A percentile compares a stretch with the other conserved stretches of the same genome.
Evolutionary conservation across 2,329 filamentous ascomycete species (phyloP).

Genomic region (Hypoxylon sp.): DNA sequence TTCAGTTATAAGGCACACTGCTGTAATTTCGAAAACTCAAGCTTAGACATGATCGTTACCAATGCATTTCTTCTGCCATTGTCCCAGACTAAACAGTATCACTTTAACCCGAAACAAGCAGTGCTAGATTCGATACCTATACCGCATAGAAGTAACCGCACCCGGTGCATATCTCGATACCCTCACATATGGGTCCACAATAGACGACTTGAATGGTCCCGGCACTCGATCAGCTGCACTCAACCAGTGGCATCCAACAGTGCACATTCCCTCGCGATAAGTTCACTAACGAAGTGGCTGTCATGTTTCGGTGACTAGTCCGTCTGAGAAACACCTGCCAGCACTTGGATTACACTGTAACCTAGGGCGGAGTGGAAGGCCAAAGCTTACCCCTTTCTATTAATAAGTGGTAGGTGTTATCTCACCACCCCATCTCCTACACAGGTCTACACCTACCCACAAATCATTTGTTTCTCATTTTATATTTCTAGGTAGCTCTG

Average conservation of each 20-base stretch:
- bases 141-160: neutral
- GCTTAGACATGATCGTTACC: conserved; percentile 6
- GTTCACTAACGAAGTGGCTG: neutral
- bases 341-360: neutral
- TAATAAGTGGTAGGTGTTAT: neutral
- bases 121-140: neutral
- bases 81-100: neutral
- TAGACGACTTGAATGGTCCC: neutral
- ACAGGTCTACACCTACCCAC: neutral
- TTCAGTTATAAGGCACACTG: conserved; percentile 27
- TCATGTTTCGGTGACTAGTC: neutral
- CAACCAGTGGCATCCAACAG: neutral
- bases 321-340: neutral
- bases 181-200: neutral
- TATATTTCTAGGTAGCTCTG: neutral
- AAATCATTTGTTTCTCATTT: neutral
- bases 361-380: neutral
- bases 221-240: neutral
- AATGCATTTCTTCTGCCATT: conserved; percentile 1
- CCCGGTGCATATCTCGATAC: neutral
- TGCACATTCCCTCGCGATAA: neutral
- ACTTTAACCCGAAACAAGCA: neutral
- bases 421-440: neutral
- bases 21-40: conserved; percentile 2
- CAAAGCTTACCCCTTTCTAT: neutral